Conservation (phyloP, 306 rosid genomes). For the Cucumis sativus region DNA sequence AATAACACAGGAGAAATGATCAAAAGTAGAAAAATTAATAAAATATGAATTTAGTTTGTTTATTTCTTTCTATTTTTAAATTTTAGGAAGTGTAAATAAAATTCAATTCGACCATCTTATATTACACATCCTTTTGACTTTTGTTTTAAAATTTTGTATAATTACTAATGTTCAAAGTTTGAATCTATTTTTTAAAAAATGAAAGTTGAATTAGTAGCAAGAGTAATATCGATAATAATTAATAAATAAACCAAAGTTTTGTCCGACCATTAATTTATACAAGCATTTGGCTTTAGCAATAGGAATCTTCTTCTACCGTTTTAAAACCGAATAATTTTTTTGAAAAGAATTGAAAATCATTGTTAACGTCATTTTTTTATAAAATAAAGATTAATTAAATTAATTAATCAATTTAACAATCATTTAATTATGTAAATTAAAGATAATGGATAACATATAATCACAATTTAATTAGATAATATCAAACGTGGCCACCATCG, state of each 20-base stretch:
- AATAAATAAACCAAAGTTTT: neutral
- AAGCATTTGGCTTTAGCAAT: neutral
- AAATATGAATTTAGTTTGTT: too few relatives aligned
- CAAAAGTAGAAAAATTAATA: too few relatives aligned
- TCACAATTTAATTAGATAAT: neutral
- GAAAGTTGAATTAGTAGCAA: too few relatives aligned
- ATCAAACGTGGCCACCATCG: neutral
- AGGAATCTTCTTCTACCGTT: neutral
- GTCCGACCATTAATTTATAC: neutral
- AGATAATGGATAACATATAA: neutral
- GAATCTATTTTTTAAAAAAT: too few relatives aligned
- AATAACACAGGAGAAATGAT: too few relatives aligned
- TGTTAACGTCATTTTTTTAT: neutral
- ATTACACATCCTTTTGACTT: too few relatives aligned
- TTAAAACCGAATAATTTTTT: neutral
- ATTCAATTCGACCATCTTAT: too few relatives aligned
- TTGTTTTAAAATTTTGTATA: too few relatives aligned
- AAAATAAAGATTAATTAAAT: neutral
- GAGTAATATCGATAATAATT: too few relatives aligned
- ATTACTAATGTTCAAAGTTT: too few relatives aligned
- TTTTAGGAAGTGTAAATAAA: too few relatives aligned
- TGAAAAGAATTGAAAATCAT: neutral
- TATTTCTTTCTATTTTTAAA: too few relatives aligned
- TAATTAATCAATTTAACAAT: neutral
- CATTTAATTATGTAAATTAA: neutral